Percentiles rank a stretch among this genome's conserved stretches.
These are phyloP conservation scores for Pichia sp. DNA, from an alignment of 1,139 yeast genomes.

Conservation along the genomic window DNA sequence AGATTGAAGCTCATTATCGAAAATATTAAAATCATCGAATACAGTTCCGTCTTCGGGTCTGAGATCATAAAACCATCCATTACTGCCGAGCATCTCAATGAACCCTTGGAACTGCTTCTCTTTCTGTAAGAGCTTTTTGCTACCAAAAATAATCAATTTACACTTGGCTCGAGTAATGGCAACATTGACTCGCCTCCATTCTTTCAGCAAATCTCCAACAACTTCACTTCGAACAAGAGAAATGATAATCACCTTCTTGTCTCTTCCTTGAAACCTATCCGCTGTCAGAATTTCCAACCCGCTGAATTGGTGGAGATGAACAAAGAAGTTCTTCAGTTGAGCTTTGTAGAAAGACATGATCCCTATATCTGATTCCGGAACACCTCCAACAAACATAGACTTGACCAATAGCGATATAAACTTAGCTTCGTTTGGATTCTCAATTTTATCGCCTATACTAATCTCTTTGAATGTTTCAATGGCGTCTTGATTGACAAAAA, in stretches of 20 bases:
- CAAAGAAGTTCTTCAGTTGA: constrained; percentile 53
- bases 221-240: constrained; percentile 48
- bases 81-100: constrained; percentile 46
- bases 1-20: constrained; percentile 67
- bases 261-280: constrained; percentile 62
- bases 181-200: constrained; percentile 90
- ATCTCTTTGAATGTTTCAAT: constrained; percentile 50
- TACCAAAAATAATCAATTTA: constrained; percentile 78
- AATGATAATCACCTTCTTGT: constrained; percentile 48
- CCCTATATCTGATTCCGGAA: constrained; percentile 55
- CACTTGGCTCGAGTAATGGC: constrained; percentile 88
- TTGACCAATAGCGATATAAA: constrained; percentile 57
- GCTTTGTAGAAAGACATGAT: constrained; percentile 85
- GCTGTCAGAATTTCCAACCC: constrained; percentile 81
- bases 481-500: constrained; percentile 72
- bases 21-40: constrained; percentile 40
- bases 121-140: constrained; percentile 51
- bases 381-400: constrained; percentile 53
- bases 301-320: constrained; percentile 31
- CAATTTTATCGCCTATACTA: constrained; percentile 54
- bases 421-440: constrained; percentile 64
- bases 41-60: constrained; percentile 6
- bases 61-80: constrained; percentile 42
- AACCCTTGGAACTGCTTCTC: constrained; percentile 54
- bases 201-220: constrained; percentile 74